phyloP scores from a whole-genome alignment of 2,329 filamentous ascomycete species.

The Rutstroemia sp. region DNA sequence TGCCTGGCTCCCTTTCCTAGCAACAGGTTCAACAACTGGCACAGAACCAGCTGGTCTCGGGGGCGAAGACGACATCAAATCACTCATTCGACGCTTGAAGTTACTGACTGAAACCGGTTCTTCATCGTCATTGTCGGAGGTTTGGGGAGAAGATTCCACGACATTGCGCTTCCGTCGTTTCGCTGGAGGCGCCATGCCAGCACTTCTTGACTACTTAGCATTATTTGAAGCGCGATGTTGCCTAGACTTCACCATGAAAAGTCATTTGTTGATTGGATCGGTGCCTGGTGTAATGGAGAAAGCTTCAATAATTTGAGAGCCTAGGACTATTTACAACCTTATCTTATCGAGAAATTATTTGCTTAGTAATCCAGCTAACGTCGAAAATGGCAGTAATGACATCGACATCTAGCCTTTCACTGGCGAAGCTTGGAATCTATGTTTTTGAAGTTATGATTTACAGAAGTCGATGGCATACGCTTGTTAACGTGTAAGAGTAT shows the following conservation, averaged over 20 bases:
- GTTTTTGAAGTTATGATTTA: too few relatives aligned
- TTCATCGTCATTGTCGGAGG: constrained; percentile 44
- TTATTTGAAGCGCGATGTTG: neutral
- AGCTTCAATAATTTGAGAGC: neutral
- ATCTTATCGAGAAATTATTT: too few relatives aligned
- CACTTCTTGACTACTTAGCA: neutral
- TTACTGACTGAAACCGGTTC: constrained; percentile 24
- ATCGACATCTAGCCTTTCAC: too few relatives aligned
- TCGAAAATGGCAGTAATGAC: too few relatives aligned
- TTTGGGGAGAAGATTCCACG: constrained; percentile 30
- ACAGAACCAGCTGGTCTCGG: constrained; percentile 2
- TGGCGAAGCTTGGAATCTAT: too few relatives aligned
- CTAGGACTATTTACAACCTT: too few relatives aligned
- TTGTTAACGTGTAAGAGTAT: too few relatives aligned
- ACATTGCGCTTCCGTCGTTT: constrained; percentile 48
- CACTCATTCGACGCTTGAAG: constrained; percentile 15
- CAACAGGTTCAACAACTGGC: constrained; percentile 4
- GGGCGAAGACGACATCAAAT: constrained; percentile 21
- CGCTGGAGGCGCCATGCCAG: constrained; percentile 28
- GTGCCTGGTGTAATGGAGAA: neutral
- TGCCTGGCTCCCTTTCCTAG: constrained; percentile 18
- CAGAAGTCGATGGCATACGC: too few relatives aligned
- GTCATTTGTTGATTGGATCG: neutral
- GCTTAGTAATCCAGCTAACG: too few relatives aligned
- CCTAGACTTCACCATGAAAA: neutral